Evolutionary conservation across 2,329 filamentous ascomycete species (phyloP), one percentile per base, ranked within the genome.

Genomic region (Cercospora sesami): DNA sequence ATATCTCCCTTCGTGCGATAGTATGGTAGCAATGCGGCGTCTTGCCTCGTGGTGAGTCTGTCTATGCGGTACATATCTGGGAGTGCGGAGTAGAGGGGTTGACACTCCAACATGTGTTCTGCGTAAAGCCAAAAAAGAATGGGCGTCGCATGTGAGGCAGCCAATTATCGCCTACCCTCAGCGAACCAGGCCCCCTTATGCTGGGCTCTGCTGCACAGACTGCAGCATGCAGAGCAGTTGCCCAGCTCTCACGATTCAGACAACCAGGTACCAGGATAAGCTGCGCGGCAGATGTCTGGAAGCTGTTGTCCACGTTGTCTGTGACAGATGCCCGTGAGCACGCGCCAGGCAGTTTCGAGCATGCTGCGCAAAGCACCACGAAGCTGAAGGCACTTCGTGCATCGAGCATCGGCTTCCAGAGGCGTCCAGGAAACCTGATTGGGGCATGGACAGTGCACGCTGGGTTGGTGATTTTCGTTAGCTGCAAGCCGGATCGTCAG

Each of bases 401-500:
- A 48, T 48, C 21, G 42, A 48, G 42, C 42, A 51, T 51, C 45
- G 45, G 18, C 21, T 51, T 51, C 12, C 12, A 3, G 45, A 26
- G 45, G 45, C 21, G 45, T 51, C 45, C 36, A 2, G 45, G 18
- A 23, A 51, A 14, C 9, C 21, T n/a, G 18, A 23, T 26, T 14
- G 18, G 45, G 45, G 45, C 21, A 26, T 51, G 45, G 18, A 51
- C 45, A 51, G 61, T 59, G 55, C 55, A 28, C 61, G 60, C 61
- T 51, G 18, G 18, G 45, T 51, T 51, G 45, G 45, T 26, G 45
- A 23, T 51, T 51, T 23, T 26, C 45, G 45, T 23, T 51, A 26
- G 45, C 21, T 51, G 45, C 45, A 51, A 21, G 21, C 45, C 45
- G 45, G 45, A 51, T 23, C 65, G 31, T 42, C 28, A 53, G 28